Conservation (phyloP, 2,329 filamentous ascomycete species). For the Claviceps quebecensis region DNA sequence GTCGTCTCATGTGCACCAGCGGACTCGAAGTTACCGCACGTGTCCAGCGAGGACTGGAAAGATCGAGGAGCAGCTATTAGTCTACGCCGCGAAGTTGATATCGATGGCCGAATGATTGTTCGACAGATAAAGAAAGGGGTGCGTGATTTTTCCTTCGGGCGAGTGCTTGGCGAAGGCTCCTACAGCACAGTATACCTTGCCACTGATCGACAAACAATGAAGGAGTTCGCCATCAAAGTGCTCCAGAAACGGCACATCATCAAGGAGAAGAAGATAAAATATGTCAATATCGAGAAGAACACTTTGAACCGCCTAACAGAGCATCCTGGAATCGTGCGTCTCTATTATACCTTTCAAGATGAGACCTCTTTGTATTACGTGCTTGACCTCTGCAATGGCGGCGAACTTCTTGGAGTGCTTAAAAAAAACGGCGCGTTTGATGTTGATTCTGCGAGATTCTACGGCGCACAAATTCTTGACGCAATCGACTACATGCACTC, state of each 20-base stretch:
- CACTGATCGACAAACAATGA: slow-evolving; percentile 82
- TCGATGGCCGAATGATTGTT: slow-evolving; percentile 66
- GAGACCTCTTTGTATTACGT: slow-evolving; percentile 95
- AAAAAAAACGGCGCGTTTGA: slow-evolving; percentile 95
- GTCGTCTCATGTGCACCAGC: slow-evolving; percentile 23
- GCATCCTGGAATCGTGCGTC: slow-evolving; percentile 85
- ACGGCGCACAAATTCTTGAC: slow-evolving; percentile 89
- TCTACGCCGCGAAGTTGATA: slow-evolving; percentile 69
- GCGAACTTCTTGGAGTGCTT: slow-evolving; percentile 79
- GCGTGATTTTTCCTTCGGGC: slow-evolving; percentile 87
- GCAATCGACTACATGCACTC: slow-evolving; percentile 97
- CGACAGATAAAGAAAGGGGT: slow-evolving; percentile 92
- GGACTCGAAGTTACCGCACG: neutral
- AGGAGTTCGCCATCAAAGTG: slow-evolving; percentile 96
- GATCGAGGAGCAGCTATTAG: slow-evolving; percentile 83
- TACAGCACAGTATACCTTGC: slow-evolving; percentile 93
- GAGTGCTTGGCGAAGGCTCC: slow-evolving; percentile 84
- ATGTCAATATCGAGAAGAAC: slow-evolving; percentile 99
- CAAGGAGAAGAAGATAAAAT: slow-evolving; percentile 99
- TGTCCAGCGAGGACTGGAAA: slow-evolving; percentile 79
- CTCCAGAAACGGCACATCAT: slow-evolving; percentile 98
- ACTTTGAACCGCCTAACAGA: slow-evolving; percentile 92
- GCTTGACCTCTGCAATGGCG: slow-evolving; percentile 80
- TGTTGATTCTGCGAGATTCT: slow-evolving; percentile 85
- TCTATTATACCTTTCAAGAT: slow-evolving; percentile 98